These are phyloP conservation scores for Hortiboletus flavorubellus DNA, from an alignment of 768 basidiomycete genomes.

Conservation along the genomic window DNA sequence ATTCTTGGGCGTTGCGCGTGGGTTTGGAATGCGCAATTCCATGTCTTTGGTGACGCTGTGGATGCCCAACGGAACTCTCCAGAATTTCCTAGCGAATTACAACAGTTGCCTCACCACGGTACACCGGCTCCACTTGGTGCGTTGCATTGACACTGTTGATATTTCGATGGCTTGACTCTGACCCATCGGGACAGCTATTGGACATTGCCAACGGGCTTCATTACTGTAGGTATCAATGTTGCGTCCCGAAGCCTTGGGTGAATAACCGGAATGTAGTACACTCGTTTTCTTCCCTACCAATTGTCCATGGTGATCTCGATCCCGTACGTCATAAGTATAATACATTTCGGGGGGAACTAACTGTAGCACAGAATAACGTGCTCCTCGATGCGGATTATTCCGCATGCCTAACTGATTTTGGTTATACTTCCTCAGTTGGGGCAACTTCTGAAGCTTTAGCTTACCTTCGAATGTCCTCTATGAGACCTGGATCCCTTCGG, in stretches of 20 bases:
- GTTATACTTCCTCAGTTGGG: conserved; percentile 26
- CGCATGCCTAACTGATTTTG: conserved; percentile 44
- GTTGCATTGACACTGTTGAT: background rate
- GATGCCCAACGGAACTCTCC: conserved; percentile 28
- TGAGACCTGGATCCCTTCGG: conserved; percentile 35
- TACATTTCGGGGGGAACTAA: background rate
- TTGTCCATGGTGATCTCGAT: conserved; percentile 16
- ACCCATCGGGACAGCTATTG: conserved; percentile 3
- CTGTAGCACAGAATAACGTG: conserved; percentile 9
- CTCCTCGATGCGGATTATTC: conserved; percentile 21
- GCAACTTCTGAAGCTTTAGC: background rate
- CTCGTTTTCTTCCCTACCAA: background rate
- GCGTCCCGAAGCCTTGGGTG: background rate
- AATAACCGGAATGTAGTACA: conserved; percentile 7
- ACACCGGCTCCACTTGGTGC: background rate
- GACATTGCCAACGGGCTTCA: conserved; percentile 14
- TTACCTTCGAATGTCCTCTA: conserved; percentile 19
- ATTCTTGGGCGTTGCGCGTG: conserved; percentile 20
- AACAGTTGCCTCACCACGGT: background rate
- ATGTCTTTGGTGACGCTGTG: conserved; percentile 29
- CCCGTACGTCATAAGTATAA: background rate
- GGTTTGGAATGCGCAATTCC: conserved; percentile 22
- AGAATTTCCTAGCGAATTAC: conserved; percentile 13
- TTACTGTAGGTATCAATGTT: conserved; percentile 6
- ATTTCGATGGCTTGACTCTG: background rate